A percentile compares a stretch with the other conserved stretches of the same genome.
These are phyloP conservation scores for Pseudopithomyces maydicus DNA, from an alignment of 2,329 filamentous ascomycete genomes.

Conservation along the genomic window DNA sequence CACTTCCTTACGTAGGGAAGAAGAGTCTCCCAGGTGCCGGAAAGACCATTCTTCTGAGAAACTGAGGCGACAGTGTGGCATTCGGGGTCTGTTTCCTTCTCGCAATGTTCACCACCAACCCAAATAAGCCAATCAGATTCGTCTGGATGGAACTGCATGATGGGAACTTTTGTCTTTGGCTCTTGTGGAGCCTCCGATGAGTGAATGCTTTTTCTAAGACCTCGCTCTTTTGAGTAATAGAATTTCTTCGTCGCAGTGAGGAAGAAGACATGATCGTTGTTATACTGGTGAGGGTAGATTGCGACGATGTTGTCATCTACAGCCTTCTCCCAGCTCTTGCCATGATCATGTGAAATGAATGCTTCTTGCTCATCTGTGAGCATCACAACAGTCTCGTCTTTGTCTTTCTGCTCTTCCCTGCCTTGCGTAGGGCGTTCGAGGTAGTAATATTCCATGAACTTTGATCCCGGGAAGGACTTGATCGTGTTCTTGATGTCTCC, in stretches of 20 bases:
- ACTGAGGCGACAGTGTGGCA: conserved; percentile 79
- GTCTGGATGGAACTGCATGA: conserved; percentile 81
- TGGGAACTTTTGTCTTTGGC: conserved; percentile 58
- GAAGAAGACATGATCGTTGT: conserved; percentile 87
- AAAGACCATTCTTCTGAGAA: conserved; percentile 75
- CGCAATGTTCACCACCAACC: conserved; percentile 75
- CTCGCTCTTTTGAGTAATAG: conserved; percentile 82
- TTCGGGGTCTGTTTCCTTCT: conserved; percentile 53
- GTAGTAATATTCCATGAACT: conserved; percentile 68
- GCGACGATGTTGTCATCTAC: conserved; percentile 70
- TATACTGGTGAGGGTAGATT: conserved; percentile 79
- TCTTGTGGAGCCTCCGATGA: conserved; percentile 72
- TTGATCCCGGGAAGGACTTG: conserved; percentile 65
- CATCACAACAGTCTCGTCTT: conserved; percentile 76
- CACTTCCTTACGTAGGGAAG: conserved; percentile 78
- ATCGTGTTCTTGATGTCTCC: conserved; percentile 69
- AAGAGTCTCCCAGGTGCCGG: conserved; percentile 70
- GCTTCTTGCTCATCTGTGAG: conserved; percentile 65
- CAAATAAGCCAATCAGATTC: conserved; percentile 87
- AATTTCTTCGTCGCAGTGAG: conserved; percentile 71
- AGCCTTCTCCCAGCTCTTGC: conserved; percentile 82
- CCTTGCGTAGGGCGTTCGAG: conserved; percentile 70
- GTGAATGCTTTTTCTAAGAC: conserved; percentile 65
- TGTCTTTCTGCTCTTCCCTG: conserved; percentile 71
- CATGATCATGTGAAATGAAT: conserved; percentile 81